A percentile compares a stretch with the other conserved stretches of the same genome.
Evolutionary conservation across 371 early-diverging fungal genomes (phyloP).

Genomic region (Lichtheimia ornata): DNA sequence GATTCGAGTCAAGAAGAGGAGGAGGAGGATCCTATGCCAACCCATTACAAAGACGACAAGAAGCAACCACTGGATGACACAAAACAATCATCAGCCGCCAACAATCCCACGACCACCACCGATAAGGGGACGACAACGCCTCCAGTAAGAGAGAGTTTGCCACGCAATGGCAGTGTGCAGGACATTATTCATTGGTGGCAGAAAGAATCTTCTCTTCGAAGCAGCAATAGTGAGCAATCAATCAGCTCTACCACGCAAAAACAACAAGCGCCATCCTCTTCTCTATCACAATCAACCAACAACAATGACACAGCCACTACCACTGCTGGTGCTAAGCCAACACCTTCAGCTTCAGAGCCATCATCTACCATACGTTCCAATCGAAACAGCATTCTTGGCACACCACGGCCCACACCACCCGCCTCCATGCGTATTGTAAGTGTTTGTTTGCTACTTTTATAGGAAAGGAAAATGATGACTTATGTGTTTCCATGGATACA

Average conservation of each 20-base stretch:
- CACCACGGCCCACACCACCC: conserved; percentile 4
- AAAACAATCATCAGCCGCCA: no score
- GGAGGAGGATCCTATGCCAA: no score
- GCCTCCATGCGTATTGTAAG: conserved; percentile 8
- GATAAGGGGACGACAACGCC: no score
- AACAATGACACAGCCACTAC: no score
- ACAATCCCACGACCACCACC: no score
- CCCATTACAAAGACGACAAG: no score
- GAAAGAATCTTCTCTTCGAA: conserved; percentile 9
- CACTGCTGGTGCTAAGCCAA: no score
- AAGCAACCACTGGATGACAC: no score
- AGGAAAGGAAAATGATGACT: no score
- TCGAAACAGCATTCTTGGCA: background rate
- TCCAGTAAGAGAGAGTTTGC: background rate
- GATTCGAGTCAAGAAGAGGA: no score
- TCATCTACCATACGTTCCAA: background rate
- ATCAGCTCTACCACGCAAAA: background rate
- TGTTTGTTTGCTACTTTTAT: background rate
- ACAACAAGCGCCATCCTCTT: background rate
- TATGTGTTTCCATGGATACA: no score
- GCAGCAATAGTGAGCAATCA: conserved; percentile 2
- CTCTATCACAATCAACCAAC: background rate
- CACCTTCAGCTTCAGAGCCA: background rate
- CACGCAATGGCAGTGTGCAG: conserved; percentile 5
- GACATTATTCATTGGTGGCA: conserved; percentile 22